A percentile compares a stretch with the other conserved stretches of the same genome.
Evolutionary conservation across 1,284 basidiomycete genomes (phyloP).

Genomic region (Caloboletus firmus): DNA sequence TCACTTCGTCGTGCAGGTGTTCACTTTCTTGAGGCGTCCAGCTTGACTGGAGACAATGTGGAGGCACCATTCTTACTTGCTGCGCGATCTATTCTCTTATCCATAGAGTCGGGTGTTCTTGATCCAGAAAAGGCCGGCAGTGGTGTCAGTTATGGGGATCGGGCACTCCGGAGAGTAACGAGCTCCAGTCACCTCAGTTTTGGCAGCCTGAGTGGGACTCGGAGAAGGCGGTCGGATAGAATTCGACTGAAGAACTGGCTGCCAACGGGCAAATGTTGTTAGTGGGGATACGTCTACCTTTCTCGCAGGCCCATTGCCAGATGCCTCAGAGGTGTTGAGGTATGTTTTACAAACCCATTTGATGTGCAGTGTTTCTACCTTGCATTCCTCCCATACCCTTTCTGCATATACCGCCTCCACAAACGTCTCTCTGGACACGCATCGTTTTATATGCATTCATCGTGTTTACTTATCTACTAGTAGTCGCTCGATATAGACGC

Average conservation of each 20-base stretch:
- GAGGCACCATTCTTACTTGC: slow-evolving; percentile 91
- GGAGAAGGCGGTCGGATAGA: slow-evolving; percentile 56
- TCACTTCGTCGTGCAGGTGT: slow-evolving; percentile 55
- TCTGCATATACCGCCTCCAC: slow-evolving; percentile 18
- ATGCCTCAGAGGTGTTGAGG: slow-evolving; percentile 8
- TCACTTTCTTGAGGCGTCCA: slow-evolving; percentile 92
- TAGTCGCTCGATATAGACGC: slow-evolving; percentile 24
- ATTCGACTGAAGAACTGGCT: slow-evolving; percentile 60
- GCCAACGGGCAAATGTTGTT: slow-evolving; percentile 56
- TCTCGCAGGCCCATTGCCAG: neutral
- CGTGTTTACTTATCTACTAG: slow-evolving; percentile 20
- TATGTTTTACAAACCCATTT: slow-evolving; percentile 15
- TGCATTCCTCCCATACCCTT: slow-evolving; percentile 26
- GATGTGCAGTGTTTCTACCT: slow-evolving; percentile 5
- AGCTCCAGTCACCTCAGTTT: slow-evolving; percentile 82
- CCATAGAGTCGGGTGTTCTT: slow-evolving; percentile 87
- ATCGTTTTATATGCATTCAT: slow-evolving; percentile 12
- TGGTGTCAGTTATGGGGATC: slow-evolving; percentile 95
- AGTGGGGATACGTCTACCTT: slow-evolving; percentile 19
- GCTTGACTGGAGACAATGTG: slow-evolving; percentile 90
- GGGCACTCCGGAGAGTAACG: slow-evolving; percentile 83
- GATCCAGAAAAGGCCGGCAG: slow-evolving; percentile 93
- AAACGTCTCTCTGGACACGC: slow-evolving; percentile 8
- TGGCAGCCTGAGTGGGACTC: slow-evolving; percentile 67
- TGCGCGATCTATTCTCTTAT: slow-evolving; percentile 87